These are phyloP conservation scores for Nakazawaea holstii DNA, from an alignment of 805 yeast species.

Conservation along the genomic window DNA sequence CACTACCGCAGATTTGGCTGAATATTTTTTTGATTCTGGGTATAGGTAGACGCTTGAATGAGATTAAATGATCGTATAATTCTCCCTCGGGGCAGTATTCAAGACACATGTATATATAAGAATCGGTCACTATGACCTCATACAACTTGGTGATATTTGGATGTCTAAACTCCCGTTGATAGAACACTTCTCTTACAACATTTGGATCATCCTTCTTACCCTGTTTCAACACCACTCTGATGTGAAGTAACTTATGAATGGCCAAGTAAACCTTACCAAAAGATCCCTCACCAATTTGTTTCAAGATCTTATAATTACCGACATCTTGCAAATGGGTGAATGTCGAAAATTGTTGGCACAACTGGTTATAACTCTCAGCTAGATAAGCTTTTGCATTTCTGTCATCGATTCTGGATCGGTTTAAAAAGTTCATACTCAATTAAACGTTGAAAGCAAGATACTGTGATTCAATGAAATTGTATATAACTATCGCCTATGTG, in stretches of 20 bases:
- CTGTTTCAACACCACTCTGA: conserved; percentile 81
- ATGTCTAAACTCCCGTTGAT: conserved; percentile 78
- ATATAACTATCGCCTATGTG: background rate
- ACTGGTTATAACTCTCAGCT: conserved; percentile 9
- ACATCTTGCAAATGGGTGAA: conserved; percentile 45
- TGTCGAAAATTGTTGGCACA: conserved; percentile 8
- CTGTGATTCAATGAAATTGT: background rate
- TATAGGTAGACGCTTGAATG: conserved; percentile 41
- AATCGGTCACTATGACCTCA: conserved; percentile 80
- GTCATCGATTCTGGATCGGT: conserved; percentile 8
- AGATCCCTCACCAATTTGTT: conserved; percentile 85
- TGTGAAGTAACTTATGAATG: conserved; percentile 63
- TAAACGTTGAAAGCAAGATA: too few relatives aligned
- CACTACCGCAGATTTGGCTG: conserved; percentile 60
- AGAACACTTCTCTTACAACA: conserved; percentile 84
- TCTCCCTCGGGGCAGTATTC: conserved; percentile 88
- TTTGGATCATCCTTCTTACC: conserved; percentile 77
- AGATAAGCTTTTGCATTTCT: conserved; percentile 10
- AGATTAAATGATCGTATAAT: conserved; percentile 60
- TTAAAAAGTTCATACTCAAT: conserved; percentile 3
- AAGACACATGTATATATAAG: conserved; percentile 76
- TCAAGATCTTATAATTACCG: conserved; percentile 72
- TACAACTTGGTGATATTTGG: conserved; percentile 80
- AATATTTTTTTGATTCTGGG: conserved; percentile 50
- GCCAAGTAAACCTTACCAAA: conserved; percentile 92